Base-by-base conservation (phyloP, 2,329 filamentous ascomycete species). In the Cladosporium sp. region DNA sequence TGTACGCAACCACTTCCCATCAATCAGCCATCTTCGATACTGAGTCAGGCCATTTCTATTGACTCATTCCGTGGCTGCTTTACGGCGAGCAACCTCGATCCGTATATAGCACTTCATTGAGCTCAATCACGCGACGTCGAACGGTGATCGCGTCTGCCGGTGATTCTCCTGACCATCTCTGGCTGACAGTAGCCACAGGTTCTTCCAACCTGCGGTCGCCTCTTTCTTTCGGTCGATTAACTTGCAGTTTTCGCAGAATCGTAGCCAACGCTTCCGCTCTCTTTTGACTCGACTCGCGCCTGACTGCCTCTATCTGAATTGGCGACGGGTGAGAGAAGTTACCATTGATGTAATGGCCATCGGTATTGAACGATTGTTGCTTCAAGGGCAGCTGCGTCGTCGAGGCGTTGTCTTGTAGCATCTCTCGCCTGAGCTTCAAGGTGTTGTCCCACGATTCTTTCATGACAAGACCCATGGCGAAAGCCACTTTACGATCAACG, bases 401-500 rank as follows among this genome's bases (percentile, higher is more conserved):
- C 8, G 15, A 28, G 22, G 20, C 42, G 5, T 36, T 50, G 8
- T 39, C 51, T 14, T 20, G 17, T 12, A 55, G 19, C 39, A 55
- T 37, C 36, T 58, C 47, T 5, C 38, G 30, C n/a, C 30, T 42
- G 37, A 39, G 14, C 22, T 43, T 51, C 5, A 52, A 5, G 7
- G 47, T 51, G 3, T 15, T 28, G 17, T 58, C 38, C 75, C 75
- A 85, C 0, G 87, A 87, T 61, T 87, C 80, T 7, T 86, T 77
- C 12, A 92, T 74, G 9, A 80, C 76, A 4, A 89, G 67, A 0
- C 90, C 90, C 1, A 92, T 70, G 0, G 84, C 84, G 17, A 91
- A 72, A 0, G 88, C 83, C 1, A 90, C 82, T 22, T 84, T 82
- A 8, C 89, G 77, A 2, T 89, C 84, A 0, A 95, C 90, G 28